phyloP scores from a whole-genome alignment of 2,329 filamentous ascomycete species.

The Grosmannia clavigera region DNA sequence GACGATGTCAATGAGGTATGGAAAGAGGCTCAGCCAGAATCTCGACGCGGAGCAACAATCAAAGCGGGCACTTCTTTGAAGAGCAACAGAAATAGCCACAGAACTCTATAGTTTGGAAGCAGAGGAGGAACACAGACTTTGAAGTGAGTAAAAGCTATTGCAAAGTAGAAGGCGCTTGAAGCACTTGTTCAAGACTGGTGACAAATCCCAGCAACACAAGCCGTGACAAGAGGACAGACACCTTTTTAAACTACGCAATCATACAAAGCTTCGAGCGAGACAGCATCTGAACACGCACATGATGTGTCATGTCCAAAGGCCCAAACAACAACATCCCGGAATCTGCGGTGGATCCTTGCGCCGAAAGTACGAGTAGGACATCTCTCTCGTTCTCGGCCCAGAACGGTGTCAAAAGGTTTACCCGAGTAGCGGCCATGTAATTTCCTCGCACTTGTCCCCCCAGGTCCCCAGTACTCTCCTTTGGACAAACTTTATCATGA shows the following conservation, averaged over 20 bases:
- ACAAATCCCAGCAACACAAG: background rate
- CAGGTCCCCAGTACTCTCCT: too few relatives aligned
- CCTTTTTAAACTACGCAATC: background rate
- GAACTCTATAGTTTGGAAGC: too few relatives aligned
- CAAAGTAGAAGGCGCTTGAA: too few relatives aligned
- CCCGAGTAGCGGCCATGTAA: background rate
- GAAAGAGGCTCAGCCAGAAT: background rate
- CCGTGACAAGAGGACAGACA: background rate
- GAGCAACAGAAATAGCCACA: background rate
- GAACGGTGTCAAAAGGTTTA: background rate
- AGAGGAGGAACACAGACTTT: too few relatives aligned
- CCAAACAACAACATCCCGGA: background rate
- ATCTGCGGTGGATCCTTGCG: background rate
- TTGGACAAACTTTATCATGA: too few relatives aligned
- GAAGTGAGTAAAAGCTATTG: too few relatives aligned
- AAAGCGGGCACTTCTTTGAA: background rate
- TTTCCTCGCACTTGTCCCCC: background rate
- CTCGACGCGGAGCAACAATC: background rate
- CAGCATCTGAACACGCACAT: background rate
- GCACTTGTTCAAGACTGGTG: too few relatives aligned
- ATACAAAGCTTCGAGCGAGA: background rate
- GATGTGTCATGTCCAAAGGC: background rate
- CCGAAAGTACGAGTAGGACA: background rate
- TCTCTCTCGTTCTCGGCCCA: background rate
- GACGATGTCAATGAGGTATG: background rate